A percentile compares a stretch with the other conserved stretches of the same genome.
phyloP scores from a whole-genome alignment of 495 filamentous ascomycete species.

The Penicillium angulare region DNA sequence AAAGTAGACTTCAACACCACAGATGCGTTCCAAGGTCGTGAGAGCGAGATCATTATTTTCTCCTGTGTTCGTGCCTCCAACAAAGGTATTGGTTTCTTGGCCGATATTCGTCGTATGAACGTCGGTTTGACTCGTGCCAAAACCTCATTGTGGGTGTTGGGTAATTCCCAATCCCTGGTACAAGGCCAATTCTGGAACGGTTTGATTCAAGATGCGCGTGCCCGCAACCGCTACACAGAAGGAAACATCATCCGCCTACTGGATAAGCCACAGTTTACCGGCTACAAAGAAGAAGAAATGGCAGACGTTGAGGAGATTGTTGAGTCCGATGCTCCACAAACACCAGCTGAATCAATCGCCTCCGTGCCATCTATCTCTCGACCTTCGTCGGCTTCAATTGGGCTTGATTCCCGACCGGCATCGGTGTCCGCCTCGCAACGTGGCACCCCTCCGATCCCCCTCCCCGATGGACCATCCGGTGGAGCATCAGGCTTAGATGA shows the following conservation, averaged over 20 bases:
- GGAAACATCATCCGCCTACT: constrained; percentile 60
- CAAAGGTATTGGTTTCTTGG: constrained; percentile 95
- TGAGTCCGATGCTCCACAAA: constrained; percentile 1
- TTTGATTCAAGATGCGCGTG: constrained; percentile 75
- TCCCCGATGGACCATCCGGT: constrained; percentile 42
- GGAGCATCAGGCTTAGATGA: constrained; percentile 46
- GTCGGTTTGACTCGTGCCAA: constrained; percentile 96
- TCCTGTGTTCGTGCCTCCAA: constrained; percentile 93
- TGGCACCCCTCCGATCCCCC: constrained; percentile 21
- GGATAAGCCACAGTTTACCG: constrained; percentile 47
- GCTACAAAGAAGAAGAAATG: constrained; percentile 50
- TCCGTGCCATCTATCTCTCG: constrained; percentile 24
- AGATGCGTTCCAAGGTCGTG: constrained; percentile 94
- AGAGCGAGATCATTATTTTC: constrained; percentile 98
- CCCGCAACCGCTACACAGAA: constrained; percentile 70
- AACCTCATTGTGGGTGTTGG: constrained; percentile 91
- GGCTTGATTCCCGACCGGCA: constrained; percentile 22
- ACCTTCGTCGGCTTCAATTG: constrained; percentile 24
- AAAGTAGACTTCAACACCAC: constrained; percentile 96
- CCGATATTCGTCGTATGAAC: constrained; percentile 98
- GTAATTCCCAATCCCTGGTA: constrained; percentile 78
- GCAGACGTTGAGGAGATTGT: constrained; percentile 27
- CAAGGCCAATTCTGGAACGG: constrained; percentile 89
- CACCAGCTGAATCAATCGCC: constrained; percentile 8
- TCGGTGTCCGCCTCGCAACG: constrained; percentile 28